Evolutionary conservation across 1,139 yeast genomes (phyloP).

Genomic region (Saccharomyces hybrid): DNA sequence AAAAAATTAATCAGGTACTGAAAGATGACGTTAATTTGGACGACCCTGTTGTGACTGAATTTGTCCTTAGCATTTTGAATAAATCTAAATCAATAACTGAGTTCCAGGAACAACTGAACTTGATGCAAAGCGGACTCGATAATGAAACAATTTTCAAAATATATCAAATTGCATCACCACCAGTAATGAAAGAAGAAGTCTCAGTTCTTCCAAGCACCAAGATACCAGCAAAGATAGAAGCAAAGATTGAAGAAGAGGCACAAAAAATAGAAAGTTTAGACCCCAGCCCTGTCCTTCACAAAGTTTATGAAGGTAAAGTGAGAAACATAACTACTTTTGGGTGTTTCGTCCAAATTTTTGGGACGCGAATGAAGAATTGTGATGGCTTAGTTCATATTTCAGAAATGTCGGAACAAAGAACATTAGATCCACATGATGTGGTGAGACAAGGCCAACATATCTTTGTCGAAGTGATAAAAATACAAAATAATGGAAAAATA

Average conservation of each 20-base stretch:
- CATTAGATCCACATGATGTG: conserved; percentile 53
- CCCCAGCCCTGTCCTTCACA: conserved; percentile 35
- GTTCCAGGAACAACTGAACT: conserved; percentile 41
- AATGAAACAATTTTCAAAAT: conserved; percentile 36
- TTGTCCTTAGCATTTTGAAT: conserved; percentile 44
- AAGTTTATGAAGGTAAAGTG: conserved; percentile 55
- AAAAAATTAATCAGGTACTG: neutral
- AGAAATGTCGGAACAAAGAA: conserved; percentile 46
- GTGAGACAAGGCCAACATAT: conserved; percentile 54
- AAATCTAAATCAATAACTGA: conserved; percentile 32
- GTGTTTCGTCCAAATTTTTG: conserved; percentile 56
- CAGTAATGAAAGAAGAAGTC: neutral
- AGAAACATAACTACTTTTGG: conserved; percentile 62
- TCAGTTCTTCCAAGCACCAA: neutral
- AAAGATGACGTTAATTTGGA: conserved; percentile 25
- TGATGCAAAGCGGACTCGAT: conserved; percentile 61
- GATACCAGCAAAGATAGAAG: neutral
- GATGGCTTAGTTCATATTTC: conserved; percentile 79
- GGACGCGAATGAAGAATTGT: conserved; percentile 30
- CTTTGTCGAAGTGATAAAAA: conserved; percentile 49
- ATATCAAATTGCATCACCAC: conserved; percentile 9
- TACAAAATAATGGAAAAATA: conserved; percentile 45
- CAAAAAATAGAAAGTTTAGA: conserved; percentile 19
- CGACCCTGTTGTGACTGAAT: conserved; percentile 50
- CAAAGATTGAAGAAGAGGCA: neutral